phyloP scores from a whole-genome alignment of 345 rosid species.

The Carallia brachiata region DNA sequence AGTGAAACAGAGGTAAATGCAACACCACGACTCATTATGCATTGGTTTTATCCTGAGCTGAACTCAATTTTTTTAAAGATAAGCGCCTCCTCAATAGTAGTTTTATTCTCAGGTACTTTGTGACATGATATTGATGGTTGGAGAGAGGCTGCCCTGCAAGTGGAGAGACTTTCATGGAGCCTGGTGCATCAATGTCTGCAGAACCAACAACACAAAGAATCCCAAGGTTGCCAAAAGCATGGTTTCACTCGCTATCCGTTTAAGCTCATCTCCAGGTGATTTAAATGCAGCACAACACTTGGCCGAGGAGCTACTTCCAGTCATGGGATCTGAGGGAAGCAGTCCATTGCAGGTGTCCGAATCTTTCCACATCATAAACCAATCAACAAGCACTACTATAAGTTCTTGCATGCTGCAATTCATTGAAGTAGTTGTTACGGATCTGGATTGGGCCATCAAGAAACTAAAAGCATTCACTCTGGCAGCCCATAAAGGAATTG shows the following conservation, averaged over 20 bases:
- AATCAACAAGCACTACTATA: conserved; percentile 44
- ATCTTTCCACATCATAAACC: conserved; percentile 48
- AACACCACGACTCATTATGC: not conserved
- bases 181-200: conserved; percentile 61
- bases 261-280: conserved; percentile 59
- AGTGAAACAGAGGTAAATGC: conserved; percentile 60
- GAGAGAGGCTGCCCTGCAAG: conserved; percentile 48
- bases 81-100: not conserved
- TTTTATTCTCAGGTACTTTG: conserved; percentile 53
- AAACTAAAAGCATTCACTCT: conserved; percentile 47
- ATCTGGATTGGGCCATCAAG: conserved; percentile 68
- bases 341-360: conserved; percentile 37
- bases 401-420: conserved; percentile 53
- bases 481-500: conserved; percentile 36
- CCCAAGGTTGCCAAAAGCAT: conserved; percentile 51
- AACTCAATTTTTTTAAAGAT: conserved; percentile 8
- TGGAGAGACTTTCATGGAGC: conserved; percentile 57
- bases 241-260: conserved; percentile 45
- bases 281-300: conserved; percentile 45
- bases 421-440: conserved; percentile 46
- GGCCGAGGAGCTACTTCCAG: conserved; percentile 46
- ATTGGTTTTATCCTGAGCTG: conserved; percentile 1
- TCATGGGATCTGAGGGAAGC: conserved; percentile 34
- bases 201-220: conserved; percentile 42
- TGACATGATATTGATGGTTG: conserved; percentile 48